Evolutionary conservation across 2,329 filamentous ascomycete species (phyloP).

Genomic region (Epichloe scottii): DNA sequence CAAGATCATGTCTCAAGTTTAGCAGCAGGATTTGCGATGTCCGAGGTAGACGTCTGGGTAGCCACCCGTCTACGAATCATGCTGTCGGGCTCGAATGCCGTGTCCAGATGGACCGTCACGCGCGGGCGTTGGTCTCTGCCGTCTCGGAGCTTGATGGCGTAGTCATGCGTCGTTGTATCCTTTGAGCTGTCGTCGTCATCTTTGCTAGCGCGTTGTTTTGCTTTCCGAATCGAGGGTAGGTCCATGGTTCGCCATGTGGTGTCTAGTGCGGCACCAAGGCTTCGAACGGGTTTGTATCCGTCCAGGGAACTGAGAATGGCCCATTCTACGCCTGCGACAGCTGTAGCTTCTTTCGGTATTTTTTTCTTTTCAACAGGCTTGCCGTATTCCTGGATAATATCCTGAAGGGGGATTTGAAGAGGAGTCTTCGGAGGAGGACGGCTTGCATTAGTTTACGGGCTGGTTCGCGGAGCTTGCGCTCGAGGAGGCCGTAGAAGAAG

Average conservation of each 20-base stretch:
- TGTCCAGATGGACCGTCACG: slow-evolving; percentile 2
- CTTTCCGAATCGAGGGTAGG: neutral
- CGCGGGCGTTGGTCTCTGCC: neutral
- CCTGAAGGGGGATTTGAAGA: slow-evolving; percentile 14
- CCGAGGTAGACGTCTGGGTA: neutral
- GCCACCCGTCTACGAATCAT: neutral
- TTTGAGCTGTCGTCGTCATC: neutral
- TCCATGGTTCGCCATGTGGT: slow-evolving; percentile 17
- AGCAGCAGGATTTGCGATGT: neutral
- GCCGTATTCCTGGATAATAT: slow-evolving; percentile 18
- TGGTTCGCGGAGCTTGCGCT: slow-evolving; percentile 16
- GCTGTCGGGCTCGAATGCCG: slow-evolving; percentile 1
- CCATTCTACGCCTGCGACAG: slow-evolving; percentile 17
- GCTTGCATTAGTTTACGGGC: slow-evolving; percentile 14
- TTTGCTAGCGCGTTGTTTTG: too few species aligned
- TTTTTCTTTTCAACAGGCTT: slow-evolving; percentile 9
- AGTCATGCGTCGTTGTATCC: neutral
- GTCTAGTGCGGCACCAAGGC: slow-evolving; percentile 16
- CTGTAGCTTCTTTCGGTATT: slow-evolving; percentile 6
- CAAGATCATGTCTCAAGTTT: neutral
- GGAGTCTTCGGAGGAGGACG: slow-evolving; percentile 15
- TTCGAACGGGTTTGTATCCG: slow-evolving; percentile 16
- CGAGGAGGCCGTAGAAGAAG: slow-evolving; percentile 21
- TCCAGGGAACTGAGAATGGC: slow-evolving; percentile 17
- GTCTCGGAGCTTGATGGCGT: slow-evolving; percentile 7